Evolutionary conservation across 176 grass and related monocot species (phyloP).

Genomic region (Zoysia pacifica): DNA sequence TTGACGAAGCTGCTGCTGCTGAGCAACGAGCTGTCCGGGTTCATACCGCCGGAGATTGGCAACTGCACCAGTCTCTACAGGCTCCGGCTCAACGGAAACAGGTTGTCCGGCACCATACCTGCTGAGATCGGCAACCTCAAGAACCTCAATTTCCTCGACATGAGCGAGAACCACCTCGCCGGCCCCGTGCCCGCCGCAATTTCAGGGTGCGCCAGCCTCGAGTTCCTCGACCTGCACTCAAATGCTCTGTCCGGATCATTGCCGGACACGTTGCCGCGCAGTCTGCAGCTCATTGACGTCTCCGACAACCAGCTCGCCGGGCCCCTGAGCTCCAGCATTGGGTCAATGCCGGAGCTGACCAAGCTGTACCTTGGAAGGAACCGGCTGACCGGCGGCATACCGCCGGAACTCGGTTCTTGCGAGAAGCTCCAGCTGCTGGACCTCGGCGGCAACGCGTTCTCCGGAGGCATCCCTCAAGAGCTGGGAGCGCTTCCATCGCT

Average conservation of each 20-base stretch:
- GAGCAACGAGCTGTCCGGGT: conserved; percentile 77
- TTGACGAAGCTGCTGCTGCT: conserved; percentile 85
- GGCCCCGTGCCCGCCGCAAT: conserved; percentile 62
- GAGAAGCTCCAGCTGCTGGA: conserved; percentile 83
- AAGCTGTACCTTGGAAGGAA: conserved; percentile 78
- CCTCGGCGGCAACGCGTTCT: conserved; percentile 73
- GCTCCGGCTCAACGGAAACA: conserved; percentile 74
- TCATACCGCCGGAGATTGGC: conserved; percentile 78
- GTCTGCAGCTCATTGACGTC: conserved; percentile 75
- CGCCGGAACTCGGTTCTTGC: conserved; percentile 68
- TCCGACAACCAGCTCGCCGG: conserved; percentile 81
- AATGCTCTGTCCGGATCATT: conserved; percentile 70
- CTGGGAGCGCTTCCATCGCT: conserved; percentile 61
- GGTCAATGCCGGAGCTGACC: conserved; percentile 65
- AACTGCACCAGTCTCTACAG: conserved; percentile 82
- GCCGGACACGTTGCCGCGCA: conserved; percentile 64
- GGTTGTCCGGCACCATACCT: conserved; percentile 66
- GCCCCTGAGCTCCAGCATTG: conserved; percentile 45
- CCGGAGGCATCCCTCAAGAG: conserved; percentile 62
- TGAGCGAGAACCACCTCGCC: conserved; percentile 80
- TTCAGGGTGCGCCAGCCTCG: conserved; percentile 59
- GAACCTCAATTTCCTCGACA: conserved; percentile 84
- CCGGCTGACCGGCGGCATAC: conserved; percentile 57
- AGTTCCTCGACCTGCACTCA: conserved; percentile 88
- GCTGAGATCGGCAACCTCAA: conserved; percentile 70